Percentiles rank a stretch among this genome's conserved stretches.
phyloP scores from a whole-genome alignment of 129 eudicot species.

The carrot (Daucus carota) region DNA sequence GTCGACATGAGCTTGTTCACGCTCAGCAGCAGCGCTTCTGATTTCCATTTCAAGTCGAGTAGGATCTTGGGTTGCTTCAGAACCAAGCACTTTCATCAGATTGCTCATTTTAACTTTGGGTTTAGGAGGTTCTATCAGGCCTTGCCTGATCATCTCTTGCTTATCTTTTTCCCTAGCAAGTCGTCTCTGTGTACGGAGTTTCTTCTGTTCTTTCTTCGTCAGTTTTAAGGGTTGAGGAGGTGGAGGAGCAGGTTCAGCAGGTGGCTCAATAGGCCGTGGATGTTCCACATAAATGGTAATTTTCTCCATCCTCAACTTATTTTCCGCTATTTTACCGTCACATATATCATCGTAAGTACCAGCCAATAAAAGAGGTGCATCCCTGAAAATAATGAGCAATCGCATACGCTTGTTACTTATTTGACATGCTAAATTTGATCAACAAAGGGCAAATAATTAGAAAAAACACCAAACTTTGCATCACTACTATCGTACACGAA shows the following conservation, averaged over 20 bases:
- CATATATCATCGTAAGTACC: slow-evolving; percentile 46
- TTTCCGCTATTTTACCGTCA: slow-evolving; percentile 44
- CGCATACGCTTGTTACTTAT: not conserved
- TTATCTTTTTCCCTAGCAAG: slow-evolving; percentile 77
- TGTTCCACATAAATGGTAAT: slow-evolving; percentile 84
- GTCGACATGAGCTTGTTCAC: slow-evolving; percentile 95
- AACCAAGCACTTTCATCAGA: slow-evolving; percentile 88
- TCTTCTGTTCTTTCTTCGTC: slow-evolving; percentile 90
- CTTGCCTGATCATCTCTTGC: slow-evolving; percentile 95
- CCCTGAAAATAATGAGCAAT: slow-evolving; percentile 41
- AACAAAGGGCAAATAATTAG: not conserved
- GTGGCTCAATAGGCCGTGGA: slow-evolving; percentile 93
- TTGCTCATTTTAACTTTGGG: slow-evolving; percentile 98
- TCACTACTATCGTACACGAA: not conserved
- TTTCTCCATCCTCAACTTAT: slow-evolving; percentile 59
- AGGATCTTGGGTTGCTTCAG: slow-evolving; percentile 98
- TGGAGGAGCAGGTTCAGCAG: slow-evolving; percentile 93
- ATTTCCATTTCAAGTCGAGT: slow-evolving; percentile 87
- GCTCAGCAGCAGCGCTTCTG: slow-evolving; percentile 91
- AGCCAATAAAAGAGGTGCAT: slow-evolving; percentile 43
- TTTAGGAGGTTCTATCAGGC: slow-evolving; percentile 86
- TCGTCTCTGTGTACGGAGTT: slow-evolving; percentile 83
- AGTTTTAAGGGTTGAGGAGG: slow-evolving; percentile 94
- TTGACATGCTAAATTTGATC: not conserved
- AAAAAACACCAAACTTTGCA: not conserved